Conservation (phyloP, 1,139 yeast species). For the Zygoascus sp. region DNA sequence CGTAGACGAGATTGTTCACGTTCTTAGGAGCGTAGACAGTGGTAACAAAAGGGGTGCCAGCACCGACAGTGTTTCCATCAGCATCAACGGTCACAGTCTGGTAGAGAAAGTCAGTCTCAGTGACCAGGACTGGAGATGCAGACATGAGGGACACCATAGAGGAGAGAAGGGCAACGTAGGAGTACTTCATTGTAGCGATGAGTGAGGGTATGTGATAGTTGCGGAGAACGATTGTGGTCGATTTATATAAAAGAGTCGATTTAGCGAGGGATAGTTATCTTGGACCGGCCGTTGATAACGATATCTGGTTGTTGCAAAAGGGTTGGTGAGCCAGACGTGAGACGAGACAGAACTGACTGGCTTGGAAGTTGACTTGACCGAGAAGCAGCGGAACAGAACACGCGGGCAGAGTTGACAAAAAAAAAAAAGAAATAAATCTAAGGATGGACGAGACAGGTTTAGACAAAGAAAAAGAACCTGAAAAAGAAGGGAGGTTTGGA, state of each 20-base stretch:
- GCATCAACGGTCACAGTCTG: slow-evolving; percentile 16
- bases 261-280: neutral
- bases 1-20: slow-evolving; percentile 7
- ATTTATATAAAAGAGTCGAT: neutral
- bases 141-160: slow-evolving; percentile 11
- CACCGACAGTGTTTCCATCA: neutral
- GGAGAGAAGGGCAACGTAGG: slow-evolving; percentile 11
- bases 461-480: neutral
- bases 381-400: neutral
- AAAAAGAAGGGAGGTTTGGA: neutral
- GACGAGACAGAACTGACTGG: neutral
- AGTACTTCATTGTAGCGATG: slow-evolving; percentile 17
- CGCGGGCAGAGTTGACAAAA: neutral
- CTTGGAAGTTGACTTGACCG: too few species aligned
- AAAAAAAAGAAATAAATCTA: neutral
- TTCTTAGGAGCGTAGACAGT: neutral
- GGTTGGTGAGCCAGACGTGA: neutral
- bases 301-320: neutral
- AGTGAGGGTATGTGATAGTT: neutral
- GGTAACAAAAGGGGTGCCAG: slow-evolving; percentile 1
- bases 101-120: slow-evolving; percentile 8
- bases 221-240: neutral
- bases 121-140: slow-evolving; percentile 8
- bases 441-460: neutral
- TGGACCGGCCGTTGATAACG: neutral